Evolutionary conservation across 2,329 filamentous ascomycete species (phyloP).

Genomic region (Coniochaeta sp.): DNA sequence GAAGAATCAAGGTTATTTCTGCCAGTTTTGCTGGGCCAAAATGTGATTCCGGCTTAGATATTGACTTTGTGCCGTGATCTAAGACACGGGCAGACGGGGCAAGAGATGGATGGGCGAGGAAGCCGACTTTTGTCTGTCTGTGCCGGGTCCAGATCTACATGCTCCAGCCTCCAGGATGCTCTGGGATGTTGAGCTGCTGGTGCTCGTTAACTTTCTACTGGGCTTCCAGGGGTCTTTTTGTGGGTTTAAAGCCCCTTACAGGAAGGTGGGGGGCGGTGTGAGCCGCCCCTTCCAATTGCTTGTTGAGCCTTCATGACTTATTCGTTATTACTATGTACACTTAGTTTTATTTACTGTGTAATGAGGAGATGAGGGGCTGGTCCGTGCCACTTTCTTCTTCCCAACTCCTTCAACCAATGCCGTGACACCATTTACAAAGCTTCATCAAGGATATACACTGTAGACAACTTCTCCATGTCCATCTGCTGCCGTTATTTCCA

Average conservation of each 20-base stretch:
- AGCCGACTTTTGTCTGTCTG: neutral
- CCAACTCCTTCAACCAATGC: neutral
- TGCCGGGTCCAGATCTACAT: neutral
- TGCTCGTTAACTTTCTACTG: neutral
- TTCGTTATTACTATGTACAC: too few species aligned
- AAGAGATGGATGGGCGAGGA: neutral
- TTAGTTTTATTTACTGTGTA: too few species aligned
- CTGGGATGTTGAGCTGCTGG: neutral
- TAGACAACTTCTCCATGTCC: too few species aligned
- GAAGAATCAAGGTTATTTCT: neutral
- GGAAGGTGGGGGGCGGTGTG: neutral
- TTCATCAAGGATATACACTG: too few species aligned
- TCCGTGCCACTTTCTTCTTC: neutral
- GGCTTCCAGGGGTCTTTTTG: neutral
- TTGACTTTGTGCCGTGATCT: neutral
- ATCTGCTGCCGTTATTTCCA: too few species aligned
- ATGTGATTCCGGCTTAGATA: neutral
- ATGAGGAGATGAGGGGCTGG: neutral
- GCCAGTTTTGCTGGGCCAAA: neutral
- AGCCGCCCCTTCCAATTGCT: neutral
- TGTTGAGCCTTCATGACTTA: neutral
- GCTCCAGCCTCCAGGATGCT: neutral
- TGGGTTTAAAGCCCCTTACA: neutral
- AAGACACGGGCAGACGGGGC: neutral
- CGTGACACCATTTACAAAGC: neutral